Conservation (phyloP, 139 green algal species). For the Tetratostichococcus sp. region DNA sequence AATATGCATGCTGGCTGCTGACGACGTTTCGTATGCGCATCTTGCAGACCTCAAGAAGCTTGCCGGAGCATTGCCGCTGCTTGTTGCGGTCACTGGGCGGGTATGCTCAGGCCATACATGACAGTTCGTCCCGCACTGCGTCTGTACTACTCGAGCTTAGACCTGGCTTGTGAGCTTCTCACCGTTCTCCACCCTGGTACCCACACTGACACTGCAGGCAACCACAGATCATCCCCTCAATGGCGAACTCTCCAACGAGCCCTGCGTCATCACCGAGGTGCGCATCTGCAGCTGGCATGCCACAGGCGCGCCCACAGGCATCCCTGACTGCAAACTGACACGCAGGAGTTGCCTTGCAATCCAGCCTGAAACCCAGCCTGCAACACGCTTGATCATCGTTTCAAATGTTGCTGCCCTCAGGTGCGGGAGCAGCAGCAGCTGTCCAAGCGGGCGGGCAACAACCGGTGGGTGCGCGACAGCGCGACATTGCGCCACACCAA, state of each 20-base stretch:
- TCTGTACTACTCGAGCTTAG: no score
- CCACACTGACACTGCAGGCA: not conserved
- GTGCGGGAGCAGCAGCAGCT: constrained; percentile 4
- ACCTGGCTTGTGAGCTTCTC: no score
- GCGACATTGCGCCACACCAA: not conserved
- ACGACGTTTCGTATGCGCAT: no score
- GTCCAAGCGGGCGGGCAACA: not conserved
- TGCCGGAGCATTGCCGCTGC: not conserved
- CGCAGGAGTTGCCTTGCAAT: no score
- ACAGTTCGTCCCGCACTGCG: no score
- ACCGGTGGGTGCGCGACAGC: not conserved
- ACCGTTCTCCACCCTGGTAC: no score
- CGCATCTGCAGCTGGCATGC: no score
- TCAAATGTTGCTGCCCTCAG: not conserved
- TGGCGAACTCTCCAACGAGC: not conserved
- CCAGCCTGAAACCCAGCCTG: not conserved
- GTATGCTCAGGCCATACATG: no score
- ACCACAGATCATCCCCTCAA: not conserved
- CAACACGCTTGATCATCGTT: not conserved
- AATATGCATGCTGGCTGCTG: no score
- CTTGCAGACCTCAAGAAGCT: constrained; percentile 2
- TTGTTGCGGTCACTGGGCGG: constrained; percentile 1
- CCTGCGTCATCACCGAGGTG: constrained; percentile 5
- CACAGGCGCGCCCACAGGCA: no score
- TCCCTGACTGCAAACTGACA: no score